Evolutionary conservation across 768 basidiomycete genomes (phyloP).

Genomic region (Auricularia sp.): DNA sequence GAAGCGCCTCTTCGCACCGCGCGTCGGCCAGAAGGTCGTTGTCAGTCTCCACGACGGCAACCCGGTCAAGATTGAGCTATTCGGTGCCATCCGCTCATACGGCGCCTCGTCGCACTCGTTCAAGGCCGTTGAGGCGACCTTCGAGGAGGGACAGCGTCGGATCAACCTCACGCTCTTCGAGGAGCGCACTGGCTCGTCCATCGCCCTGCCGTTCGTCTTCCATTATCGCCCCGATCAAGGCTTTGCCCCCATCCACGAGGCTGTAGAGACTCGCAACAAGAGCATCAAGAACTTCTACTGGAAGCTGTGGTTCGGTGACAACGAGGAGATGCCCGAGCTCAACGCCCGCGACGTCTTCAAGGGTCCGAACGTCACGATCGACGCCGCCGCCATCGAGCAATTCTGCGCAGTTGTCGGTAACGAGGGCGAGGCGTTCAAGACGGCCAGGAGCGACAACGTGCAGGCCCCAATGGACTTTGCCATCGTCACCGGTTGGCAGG

Average conservation of each 20-base stretch:
- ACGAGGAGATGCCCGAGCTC: constrained; percentile 66
- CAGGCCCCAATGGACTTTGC: constrained; percentile 98
- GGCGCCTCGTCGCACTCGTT: constrained; percentile 64
- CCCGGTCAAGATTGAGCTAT: constrained; percentile 31
- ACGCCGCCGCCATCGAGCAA: constrained; percentile 64
- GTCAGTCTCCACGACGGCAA: constrained; percentile 38
- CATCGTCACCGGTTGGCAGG: constrained; percentile 98
- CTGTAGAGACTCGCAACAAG: constrained; percentile 70
- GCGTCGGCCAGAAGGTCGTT: constrained; percentile 67
- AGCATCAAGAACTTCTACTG: constrained; percentile 98
- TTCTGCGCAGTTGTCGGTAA: constrained; percentile 95
- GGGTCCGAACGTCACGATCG: constrained; percentile 77
- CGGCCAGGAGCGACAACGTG: constrained; percentile 53
- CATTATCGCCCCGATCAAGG: constrained; percentile 80
- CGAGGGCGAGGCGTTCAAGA: constrained; percentile 84
- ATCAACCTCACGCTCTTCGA: constrained; percentile 76
- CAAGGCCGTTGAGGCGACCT: constrained; percentile 75
- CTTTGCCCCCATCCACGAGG: constrained; percentile 87
- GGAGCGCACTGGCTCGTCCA: constrained; percentile 63
- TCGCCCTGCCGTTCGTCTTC: constrained; percentile 78
- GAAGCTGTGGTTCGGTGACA: constrained; percentile 94
- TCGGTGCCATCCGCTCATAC: constrained; percentile 71
- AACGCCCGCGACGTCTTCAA: constrained; percentile 74
- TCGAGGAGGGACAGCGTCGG: constrained; percentile 35
- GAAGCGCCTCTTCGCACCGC: constrained; percentile 76